Conservation (phyloP, 352 stramenopile genomes). For the Pythium folliculosum region DNA sequence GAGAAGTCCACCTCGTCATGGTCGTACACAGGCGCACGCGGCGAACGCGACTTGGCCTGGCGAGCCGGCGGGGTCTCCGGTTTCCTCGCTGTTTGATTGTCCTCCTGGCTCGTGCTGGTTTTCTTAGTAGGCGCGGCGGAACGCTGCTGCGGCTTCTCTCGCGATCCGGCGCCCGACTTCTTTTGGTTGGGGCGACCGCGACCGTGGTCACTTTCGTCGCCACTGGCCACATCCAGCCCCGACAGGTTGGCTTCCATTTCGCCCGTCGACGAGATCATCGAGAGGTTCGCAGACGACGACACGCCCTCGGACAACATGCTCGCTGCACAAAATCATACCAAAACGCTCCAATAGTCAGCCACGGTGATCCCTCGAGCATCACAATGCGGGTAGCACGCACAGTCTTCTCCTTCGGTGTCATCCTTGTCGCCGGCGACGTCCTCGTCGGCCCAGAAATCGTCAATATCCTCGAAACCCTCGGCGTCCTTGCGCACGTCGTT, state of each 20-base stretch:
- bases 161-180: background rate
- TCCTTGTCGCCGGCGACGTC: constrained; percentile 42
- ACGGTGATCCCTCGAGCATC: background rate
- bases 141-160: constrained; percentile 2
- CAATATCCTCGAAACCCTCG: constrained; percentile 84
- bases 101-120: constrained; percentile 4
- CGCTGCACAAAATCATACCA: constrained; percentile 12
- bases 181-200: background rate
- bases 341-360: background rate
- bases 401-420: constrained; percentile 39
- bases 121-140: constrained; percentile 6
- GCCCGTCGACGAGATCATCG: constrained; percentile 22
- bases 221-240: constrained; percentile 9
- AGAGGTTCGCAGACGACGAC: constrained; percentile 26
- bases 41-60: constrained; percentile 1
- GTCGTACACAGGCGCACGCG: constrained; percentile 3
- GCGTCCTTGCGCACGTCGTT: constrained; percentile 73
- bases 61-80: constrained; percentile 2
- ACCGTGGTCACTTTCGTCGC: constrained; percentile 22
- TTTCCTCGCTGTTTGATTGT: background rate
- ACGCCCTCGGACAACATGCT: constrained; percentile 27
- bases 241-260: constrained; percentile 28
- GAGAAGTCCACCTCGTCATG: constrained; percentile 17
- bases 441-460: constrained; percentile 86
- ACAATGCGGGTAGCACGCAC: background rate